Base-by-base conservation (phyloP, 805 yeast genomes). In the Myxozyma neotropica region DNA sequence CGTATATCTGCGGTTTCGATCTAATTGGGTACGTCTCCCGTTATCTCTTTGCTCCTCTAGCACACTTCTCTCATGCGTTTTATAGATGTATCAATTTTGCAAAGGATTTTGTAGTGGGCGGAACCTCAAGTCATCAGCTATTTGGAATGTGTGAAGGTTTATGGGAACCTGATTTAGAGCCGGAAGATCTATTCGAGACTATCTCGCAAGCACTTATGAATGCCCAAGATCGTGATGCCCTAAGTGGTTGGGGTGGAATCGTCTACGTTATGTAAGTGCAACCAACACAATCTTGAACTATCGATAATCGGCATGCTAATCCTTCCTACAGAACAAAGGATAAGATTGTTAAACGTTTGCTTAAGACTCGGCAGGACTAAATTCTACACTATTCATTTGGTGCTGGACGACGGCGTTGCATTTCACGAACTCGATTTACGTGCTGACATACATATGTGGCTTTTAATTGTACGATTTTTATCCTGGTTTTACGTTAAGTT, bases 131-230 rank as follows among this genome's bases (percentile, higher is more conserved):
- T n/a, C 96, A 93, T 72, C 99, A 94, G 78, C 80, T 94, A 58
- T 94, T 87, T 72, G 99, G 99, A 74, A 93, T 94, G 97, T 95
- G 99, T 77, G 99, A 94, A 77, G 83, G 96, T 12, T 80, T 94
- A 59, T 95, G 91, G 75, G 98, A 94, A 76, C 97, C 98, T 43
- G 79, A 88, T 70, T 79, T 95, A 68, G 97, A 84, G 73, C 91
- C 98, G 4, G 98, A 94, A 67, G 97, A 94, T 74, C 79, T 94
- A 68, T 94, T 94, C 72, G 98, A 94, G 75, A 93, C 98, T 42
- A 88, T 91, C 67, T 85, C 95, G 68, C 99, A 94, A 76, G 93
- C 97, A 0, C 78, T 94, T 60, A 78, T 94, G 78, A 90, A 88
- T 73, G 98, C 97, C 19, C 95, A 88, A 38, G 99, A 94, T 75